Evolutionary conservation across 306 rosid species (phyloP).

Genomic region (Acacia crassicarpa): DNA sequence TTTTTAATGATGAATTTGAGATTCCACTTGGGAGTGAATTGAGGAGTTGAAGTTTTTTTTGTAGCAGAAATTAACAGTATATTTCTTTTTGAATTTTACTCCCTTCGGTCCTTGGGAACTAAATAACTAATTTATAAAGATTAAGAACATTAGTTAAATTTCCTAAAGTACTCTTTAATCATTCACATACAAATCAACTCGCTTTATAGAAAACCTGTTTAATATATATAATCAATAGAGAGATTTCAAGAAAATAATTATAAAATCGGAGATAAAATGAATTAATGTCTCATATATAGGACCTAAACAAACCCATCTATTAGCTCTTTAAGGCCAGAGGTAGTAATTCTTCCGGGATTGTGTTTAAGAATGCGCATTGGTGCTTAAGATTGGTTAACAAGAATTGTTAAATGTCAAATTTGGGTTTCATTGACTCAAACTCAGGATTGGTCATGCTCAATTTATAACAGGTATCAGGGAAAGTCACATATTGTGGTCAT

Average conservation of each 20-base stretch:
- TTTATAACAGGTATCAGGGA: constrained; percentile 60
- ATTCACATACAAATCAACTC: too few species aligned
- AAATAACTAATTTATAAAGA: too few species aligned
- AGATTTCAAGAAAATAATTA: too few species aligned
- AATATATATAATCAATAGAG: too few species aligned
- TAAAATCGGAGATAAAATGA: too few species aligned
- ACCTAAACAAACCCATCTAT: too few species aligned
- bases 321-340: too few species aligned
- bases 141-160: too few species aligned
- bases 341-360: not conserved
- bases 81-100: not conserved
- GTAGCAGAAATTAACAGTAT: not conserved
- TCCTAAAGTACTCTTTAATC: too few species aligned
- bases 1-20: not conserved
- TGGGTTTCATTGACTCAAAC: not conserved
- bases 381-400: not conserved
- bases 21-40: not conserved
- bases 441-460: constrained; percentile 17
- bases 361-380: not conserved
- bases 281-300: too few species aligned
- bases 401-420: not conserved
- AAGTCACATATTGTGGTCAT: constrained; percentile 80
- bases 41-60: not conserved
- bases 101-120: too few species aligned
- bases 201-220: too few species aligned